Conservation (phyloP, 257 asterid genomes). For the Cynanchum wilfordii region DNA sequence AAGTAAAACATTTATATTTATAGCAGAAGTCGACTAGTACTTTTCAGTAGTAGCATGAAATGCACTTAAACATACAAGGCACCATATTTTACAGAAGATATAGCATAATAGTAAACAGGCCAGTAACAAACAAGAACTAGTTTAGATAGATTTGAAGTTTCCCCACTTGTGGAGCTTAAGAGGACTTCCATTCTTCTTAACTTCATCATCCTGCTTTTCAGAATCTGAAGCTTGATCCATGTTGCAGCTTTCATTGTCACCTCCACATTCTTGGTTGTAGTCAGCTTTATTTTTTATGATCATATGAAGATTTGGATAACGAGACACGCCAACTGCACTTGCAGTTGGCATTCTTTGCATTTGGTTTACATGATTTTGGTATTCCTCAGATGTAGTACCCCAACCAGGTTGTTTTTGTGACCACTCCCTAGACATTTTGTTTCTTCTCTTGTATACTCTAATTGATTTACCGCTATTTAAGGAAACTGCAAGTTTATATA, state of each 20-base stretch:
- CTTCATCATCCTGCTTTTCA: slow-evolving; percentile 38
- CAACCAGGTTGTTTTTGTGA: slow-evolving; percentile 13
- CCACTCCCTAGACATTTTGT: slow-evolving; percentile 24
- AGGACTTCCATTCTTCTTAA: slow-evolving; percentile 16
- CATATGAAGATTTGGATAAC: slow-evolving; percentile 20
- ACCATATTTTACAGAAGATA: background rate
- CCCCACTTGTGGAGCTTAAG: slow-evolving; percentile 44
- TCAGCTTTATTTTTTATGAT: slow-evolving; percentile 10
- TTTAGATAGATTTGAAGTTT: slow-evolving; percentile 20
- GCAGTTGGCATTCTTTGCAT: slow-evolving; percentile 34
- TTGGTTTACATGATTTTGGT: slow-evolving; percentile 26
- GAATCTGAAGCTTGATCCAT: slow-evolving; percentile 23
- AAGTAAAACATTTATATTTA: background rate
- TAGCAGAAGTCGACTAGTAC: background rate
- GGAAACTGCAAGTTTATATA: slow-evolving; percentile 32
- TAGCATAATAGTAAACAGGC: background rate
- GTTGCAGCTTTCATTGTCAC: slow-evolving; percentile 15
- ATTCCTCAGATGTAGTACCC: slow-evolving; percentile 29
- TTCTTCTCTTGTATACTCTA: slow-evolving; percentile 1
- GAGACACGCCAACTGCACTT: slow-evolving; percentile 20
- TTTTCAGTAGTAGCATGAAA: background rate
- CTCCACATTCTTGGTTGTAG: slow-evolving; percentile 4
- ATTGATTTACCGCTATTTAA: background rate
- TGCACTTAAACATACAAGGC: background rate
- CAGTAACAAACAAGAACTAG: background rate